Conservation (phyloP, 1,284 basidiomycete genomes). For the Xanthoconium separans region DNA sequence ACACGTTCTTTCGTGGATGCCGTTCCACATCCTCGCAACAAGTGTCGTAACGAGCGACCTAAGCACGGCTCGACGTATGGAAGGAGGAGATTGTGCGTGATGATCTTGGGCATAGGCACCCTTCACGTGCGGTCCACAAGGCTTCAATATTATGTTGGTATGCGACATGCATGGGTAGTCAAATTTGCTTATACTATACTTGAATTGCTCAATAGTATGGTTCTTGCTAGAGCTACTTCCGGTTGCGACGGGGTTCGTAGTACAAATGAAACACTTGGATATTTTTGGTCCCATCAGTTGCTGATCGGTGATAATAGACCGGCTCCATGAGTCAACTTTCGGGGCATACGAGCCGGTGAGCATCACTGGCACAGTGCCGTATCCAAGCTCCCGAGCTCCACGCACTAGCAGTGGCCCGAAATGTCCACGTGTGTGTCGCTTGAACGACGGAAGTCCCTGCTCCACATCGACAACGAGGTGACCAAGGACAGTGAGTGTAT, state of each 20-base stretch:
- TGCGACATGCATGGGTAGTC: constrained; percentile 14
- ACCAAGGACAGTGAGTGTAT: too few relatives aligned
- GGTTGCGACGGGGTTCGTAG: not conserved
- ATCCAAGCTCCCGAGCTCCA: too few relatives aligned
- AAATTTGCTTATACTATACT: not conserved
- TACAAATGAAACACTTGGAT: not conserved
- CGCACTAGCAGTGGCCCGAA: not conserved
- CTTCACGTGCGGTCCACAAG: constrained; percentile 9
- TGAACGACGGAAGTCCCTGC: not conserved
- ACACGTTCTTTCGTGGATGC: constrained; percentile 46
- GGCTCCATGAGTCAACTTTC: too few relatives aligned
- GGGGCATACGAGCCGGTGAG: too few relatives aligned
- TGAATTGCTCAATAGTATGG: not conserved
- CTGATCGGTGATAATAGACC: not conserved
- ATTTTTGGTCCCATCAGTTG: not conserved
- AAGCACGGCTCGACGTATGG: constrained; percentile 64
- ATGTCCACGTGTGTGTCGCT: not conserved
- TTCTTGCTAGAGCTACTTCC: not conserved
- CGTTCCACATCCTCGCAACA: constrained; percentile 62
- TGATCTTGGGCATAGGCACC: constrained; percentile 20
- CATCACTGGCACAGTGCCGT: too few relatives aligned
- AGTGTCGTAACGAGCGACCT: constrained; percentile 67
- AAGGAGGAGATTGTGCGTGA: constrained; percentile 40
- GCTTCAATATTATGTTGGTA: constrained; percentile 13
- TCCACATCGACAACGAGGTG: not conserved